Evolutionary conservation across 495 filamentous ascomycete genomes (phyloP).

Genomic region (Lophiotrema nucula): DNA sequence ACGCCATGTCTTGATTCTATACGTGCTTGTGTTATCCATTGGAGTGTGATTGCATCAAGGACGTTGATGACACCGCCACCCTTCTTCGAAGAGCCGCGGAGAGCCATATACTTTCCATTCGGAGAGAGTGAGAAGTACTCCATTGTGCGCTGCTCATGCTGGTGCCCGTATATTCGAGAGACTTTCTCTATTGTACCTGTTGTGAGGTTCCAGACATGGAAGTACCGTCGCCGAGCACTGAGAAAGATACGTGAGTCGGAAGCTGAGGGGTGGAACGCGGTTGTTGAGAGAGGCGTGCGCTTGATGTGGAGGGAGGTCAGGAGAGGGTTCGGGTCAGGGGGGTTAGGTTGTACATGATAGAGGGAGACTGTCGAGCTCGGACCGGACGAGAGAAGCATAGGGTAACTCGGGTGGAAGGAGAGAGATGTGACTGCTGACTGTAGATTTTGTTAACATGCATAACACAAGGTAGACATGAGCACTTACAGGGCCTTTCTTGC

Average conservation of each 20-base stretch:
- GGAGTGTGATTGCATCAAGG: constrained; percentile 72
- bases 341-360: constrained; percentile 68
- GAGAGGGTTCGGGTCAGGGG: constrained; percentile 71
- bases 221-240: constrained; percentile 81
- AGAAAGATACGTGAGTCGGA: constrained; percentile 71
- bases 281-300: constrained; percentile 74
- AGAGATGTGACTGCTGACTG: constrained; percentile 79
- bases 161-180: constrained; percentile 72
- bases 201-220: constrained; percentile 88
- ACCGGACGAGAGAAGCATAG: constrained; percentile 85
- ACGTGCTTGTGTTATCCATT: constrained; percentile 84
- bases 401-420: constrained; percentile 81
- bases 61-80: constrained; percentile 87
- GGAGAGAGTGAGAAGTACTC: constrained; percentile 84
- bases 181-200: constrained; percentile 79
- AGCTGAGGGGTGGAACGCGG: constrained; percentile 64
- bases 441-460: not conserved
- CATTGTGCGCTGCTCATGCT: constrained; percentile 83
- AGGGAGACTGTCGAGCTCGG: constrained; percentile 79
- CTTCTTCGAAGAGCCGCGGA: constrained; percentile 74
- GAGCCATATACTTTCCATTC: constrained; percentile 77
- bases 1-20: constrained; percentile 80
- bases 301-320: constrained; percentile 86
- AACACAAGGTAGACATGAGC: not conserved
- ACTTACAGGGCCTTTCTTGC: constrained; percentile 57